Evolutionary conservation across 2,329 filamentous ascomycete species (phyloP).

Genomic region (Drechslerella dactyloides): DNA sequence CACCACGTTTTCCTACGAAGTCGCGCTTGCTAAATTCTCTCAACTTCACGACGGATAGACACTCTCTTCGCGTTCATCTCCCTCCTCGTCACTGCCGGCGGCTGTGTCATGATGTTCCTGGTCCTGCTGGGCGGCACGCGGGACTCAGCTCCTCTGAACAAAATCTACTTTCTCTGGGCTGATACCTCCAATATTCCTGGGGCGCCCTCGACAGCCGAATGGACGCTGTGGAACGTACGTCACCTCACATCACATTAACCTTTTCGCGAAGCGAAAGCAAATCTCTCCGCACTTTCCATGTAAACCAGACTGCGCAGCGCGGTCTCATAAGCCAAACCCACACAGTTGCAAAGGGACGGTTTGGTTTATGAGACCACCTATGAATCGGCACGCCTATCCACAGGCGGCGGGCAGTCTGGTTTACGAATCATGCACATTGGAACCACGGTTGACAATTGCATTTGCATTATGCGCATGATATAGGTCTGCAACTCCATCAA

Average conservation of each 20-base stretch:
- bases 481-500: conserved; percentile 25
- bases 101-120: conserved; percentile 70
- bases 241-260: conserved; percentile 70
- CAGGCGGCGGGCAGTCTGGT: too few species aligned
- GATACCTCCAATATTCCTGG: conserved; percentile 75
- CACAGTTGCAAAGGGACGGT: too few species aligned
- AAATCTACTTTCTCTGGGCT: conserved; percentile 85
- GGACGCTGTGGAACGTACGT: conserved; percentile 91
- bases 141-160: conserved; percentile 66
- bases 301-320: too few species aligned
- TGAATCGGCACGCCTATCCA: too few species aligned
- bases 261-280: conserved; percentile 76
- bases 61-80: conserved; percentile 58
- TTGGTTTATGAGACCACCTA: too few species aligned
- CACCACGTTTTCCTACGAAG: conserved; percentile 18
- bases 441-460: conserved; percentile 64
- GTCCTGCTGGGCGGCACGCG: conserved; percentile 68
- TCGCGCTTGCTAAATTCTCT: conserved; percentile 19
- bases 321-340: too few species aligned
- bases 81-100: conserved; percentile 68
- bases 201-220: conserved; percentile 73
- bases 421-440: too few species aligned
- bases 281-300: too few species aligned
- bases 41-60: conserved; percentile 10
- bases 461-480: conserved; percentile 60